Evolutionary conservation across 768 basidiomycete species (phyloP).

Genomic region (Jaapia argillacea): DNA sequence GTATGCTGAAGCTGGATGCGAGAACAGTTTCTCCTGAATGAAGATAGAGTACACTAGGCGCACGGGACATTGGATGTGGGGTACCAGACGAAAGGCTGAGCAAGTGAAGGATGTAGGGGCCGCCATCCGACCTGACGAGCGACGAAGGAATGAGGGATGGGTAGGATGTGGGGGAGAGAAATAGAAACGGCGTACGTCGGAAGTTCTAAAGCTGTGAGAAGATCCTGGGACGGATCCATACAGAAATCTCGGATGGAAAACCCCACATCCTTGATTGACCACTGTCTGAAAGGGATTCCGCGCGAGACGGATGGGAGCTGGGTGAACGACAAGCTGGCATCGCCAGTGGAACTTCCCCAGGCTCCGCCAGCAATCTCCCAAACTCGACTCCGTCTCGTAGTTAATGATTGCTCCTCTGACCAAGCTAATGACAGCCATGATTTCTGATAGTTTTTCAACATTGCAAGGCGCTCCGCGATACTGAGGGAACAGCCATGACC

Average conservation of each 20-base stretch:
- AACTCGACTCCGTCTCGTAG: background rate
- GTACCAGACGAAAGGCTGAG: no score
- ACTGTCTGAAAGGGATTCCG: constrained; percentile 7
- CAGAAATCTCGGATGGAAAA: constrained; percentile 25
- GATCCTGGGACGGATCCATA: constrained; percentile 25
- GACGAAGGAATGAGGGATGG: no score
- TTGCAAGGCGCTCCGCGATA: background rate
- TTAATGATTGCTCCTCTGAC: background rate
- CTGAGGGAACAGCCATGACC: background rate
- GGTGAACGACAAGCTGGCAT: background rate
- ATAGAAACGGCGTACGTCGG: no score
- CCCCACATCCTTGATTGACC: constrained; percentile 17
- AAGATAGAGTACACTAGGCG: no score
- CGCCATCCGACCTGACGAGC: no score
- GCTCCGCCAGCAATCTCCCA: background rate
- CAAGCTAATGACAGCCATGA: background rate
- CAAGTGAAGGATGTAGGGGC: no score
- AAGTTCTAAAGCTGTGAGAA: constrained; percentile 19
- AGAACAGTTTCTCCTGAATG: no score
- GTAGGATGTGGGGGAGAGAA: no score
- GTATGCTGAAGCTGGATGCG: no score
- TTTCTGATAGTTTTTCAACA: background rate
- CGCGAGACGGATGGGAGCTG: background rate
- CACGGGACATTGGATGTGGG: no score
- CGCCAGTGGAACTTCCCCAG: background rate